Conservation (phyloP, 805 yeast genomes). For the Ascoidea tarda region DNA sequence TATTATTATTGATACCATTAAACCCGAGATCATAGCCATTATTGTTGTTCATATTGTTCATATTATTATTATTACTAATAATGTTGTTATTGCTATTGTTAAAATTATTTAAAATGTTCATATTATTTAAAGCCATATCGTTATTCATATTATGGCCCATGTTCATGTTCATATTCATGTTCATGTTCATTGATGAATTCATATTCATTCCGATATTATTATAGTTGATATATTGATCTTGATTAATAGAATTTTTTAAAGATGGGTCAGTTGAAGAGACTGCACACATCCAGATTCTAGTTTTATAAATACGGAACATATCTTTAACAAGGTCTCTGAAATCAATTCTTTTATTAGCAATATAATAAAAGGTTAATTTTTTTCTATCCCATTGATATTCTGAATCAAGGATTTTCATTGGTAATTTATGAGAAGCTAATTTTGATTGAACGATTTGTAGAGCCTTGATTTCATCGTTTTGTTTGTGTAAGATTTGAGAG, state of each 20-base stretch:
- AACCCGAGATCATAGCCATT: not conserved
- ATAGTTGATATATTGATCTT: slow-evolving; percentile 2
- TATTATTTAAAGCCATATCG: slow-evolving; percentile 1
- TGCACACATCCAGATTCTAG: slow-evolving; percentile 84
- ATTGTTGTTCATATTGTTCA: not conserved
- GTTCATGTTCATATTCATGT: slow-evolving; percentile 10
- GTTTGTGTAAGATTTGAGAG: slow-evolving; percentile 40
- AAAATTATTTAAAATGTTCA: slow-evolving; percentile 6
- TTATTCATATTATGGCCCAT: no score
- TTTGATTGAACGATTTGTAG: slow-evolving; percentile 44
- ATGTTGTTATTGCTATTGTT: slow-evolving; percentile 1
- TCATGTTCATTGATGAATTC: not conserved
- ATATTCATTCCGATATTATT: not conserved
- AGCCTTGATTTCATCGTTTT: slow-evolving; percentile 59
- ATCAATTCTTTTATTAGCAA: slow-evolving; percentile 51
- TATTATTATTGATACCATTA: no score
- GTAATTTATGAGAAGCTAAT: slow-evolving; percentile 32
- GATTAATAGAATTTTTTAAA: slow-evolving; percentile 5
- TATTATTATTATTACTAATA: slow-evolving; percentile 1
- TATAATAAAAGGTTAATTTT: slow-evolving; percentile 65
- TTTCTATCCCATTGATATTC: slow-evolving; percentile 81
- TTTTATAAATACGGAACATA: slow-evolving; percentile 59
- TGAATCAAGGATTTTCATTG: slow-evolving; percentile 57
- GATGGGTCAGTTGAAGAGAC: slow-evolving; percentile 18
- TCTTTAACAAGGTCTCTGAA: slow-evolving; percentile 68